Base-by-base conservation (phyloP, 768 basidiomycete genomes). In the Mycena vulgaris region DNA sequence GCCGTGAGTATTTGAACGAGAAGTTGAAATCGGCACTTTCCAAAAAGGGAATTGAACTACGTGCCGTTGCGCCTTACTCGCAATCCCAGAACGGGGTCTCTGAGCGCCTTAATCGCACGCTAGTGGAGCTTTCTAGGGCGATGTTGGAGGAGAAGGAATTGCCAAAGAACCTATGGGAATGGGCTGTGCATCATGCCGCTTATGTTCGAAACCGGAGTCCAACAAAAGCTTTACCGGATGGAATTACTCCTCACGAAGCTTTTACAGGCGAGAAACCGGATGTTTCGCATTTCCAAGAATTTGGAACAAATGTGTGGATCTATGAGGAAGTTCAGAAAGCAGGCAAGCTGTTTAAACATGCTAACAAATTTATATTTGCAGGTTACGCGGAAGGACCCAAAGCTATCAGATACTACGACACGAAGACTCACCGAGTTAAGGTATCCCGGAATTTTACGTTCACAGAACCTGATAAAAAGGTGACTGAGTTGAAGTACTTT, bases 61-160 rank as follows among this genome's bases (percentile, higher is more conserved):
- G n/a, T 35, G 31, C 30, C 3, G 33, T 82, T 3, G 77, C 76
- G 2, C 83, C 81, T 0, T 82, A 85, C 47, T 80, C 80, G 4
- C 81, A 80, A 0, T 73, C 78, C 0, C 81, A 84, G 28, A 86
- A 86, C 63, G 80, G 85, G 0, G 71, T 85, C 0, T 83, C 83
- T 0, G 83, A 87, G 40, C 53, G 76, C 0, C 75, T 77, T 16
- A 85, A 84, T 49, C 42, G 72, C 3, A 84, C 79, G 0, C 33
- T 81, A 0, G 37, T 81, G 0, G 76, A 83, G 45, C 35, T 82
- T 1, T 74, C 68, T 3, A 17, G 69, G 0, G 72, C 80, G 0
- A 84, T 85, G 81, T 8, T 85, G 1, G 70, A 79, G 37, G 76
- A 53, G 4, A 40, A 68, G 3, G 68, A 74, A 1, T 19, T 82